Percentiles rank a stretch among this genome's conserved stretches.
Evolutionary conservation across 2,329 filamentous ascomycete genomes (phyloP).

Genomic region (Alternaria angustiovoidea): DNA sequence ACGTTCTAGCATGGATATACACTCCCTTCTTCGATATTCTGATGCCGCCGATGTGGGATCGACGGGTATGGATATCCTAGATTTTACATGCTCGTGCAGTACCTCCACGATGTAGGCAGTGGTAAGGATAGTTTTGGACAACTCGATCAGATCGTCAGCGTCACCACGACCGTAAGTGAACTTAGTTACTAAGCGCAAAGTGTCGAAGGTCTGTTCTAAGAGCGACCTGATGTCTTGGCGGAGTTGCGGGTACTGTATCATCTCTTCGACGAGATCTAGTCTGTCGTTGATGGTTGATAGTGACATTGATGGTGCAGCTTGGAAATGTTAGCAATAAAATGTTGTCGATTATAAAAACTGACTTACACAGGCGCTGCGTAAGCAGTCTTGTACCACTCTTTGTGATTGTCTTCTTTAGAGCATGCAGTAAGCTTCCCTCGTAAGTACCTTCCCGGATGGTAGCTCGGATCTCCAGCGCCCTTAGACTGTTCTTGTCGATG

Average conservation of each 20-base stretch:
- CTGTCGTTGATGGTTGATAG: slow-evolving; percentile 78
- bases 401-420: slow-evolving; percentile 87
- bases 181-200: slow-evolving; percentile 88
- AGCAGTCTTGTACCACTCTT: slow-evolving; percentile 88
- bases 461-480: slow-evolving; percentile 85
- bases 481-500: slow-evolving; percentile 91
- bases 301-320: slow-evolving; percentile 85
- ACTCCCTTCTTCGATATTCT: slow-evolving; percentile 33
- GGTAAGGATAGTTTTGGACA: slow-evolving; percentile 81
- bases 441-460: slow-evolving; percentile 82
- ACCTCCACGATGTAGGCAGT: slow-evolving; percentile 69
- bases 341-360: accelerated
- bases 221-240: slow-evolving; percentile 74
- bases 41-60: slow-evolving; percentile 14
- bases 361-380: slow-evolving; percentile 78
- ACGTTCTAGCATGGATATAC: slow-evolving; percentile 55
- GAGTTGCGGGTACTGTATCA: slow-evolving; percentile 72
- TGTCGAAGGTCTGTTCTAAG: slow-evolving; percentile 80
- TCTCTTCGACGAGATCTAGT: slow-evolving; percentile 80
- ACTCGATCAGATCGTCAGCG: slow-evolving; percentile 83
- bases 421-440: slow-evolving; percentile 86
- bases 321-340: slow-evolving; percentile 11
- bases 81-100: slow-evolving; percentile 33
- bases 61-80: slow-evolving; percentile 23
- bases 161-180: slow-evolving; percentile 93